Evolutionary conservation across 805 yeast genomes (phyloP).

Genomic region (Brettanomyces nanus): DNA sequence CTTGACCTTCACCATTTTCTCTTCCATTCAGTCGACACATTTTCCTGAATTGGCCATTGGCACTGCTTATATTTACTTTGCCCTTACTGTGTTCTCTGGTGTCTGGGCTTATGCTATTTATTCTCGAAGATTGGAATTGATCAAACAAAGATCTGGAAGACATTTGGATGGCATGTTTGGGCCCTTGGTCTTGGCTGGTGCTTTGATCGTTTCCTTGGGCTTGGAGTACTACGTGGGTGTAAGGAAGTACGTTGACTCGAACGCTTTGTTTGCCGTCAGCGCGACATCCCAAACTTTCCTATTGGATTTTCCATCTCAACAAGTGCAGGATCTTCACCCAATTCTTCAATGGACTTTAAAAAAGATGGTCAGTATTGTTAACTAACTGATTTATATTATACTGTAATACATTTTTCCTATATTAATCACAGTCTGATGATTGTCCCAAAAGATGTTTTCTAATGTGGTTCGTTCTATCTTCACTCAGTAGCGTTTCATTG

Average conservation of each 20-base stretch:
- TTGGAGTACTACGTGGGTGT: slow-evolving; percentile 69
- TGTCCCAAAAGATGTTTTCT: slow-evolving; percentile 14
- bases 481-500: slow-evolving; percentile 10
- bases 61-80: slow-evolving; percentile 76
- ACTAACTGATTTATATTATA: slow-evolving; percentile 8
- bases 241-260: slow-evolving; percentile 19
- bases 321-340: slow-evolving; percentile 20
- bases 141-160: slow-evolving; percentile 72
- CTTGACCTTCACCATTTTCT: slow-evolving; percentile 72
- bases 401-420: background rate
- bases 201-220: slow-evolving; percentile 55
- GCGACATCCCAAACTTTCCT: background rate
- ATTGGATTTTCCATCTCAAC: slow-evolving; percentile 6
- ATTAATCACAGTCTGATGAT: background rate
- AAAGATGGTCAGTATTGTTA: slow-evolving; percentile 18
- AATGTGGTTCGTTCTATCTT: slow-evolving; percentile 20
- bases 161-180: slow-evolving; percentile 89
- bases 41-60: slow-evolving; percentile 54
- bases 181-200: slow-evolving; percentile 70
- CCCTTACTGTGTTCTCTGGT: slow-evolving; percentile 73
- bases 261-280: slow-evolving; percentile 3
- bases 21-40: slow-evolving; percentile 61
- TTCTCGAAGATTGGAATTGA: slow-evolving; percentile 59
- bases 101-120: slow-evolving; percentile 84
- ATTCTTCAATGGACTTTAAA: slow-evolving; percentile 16